A percentile compares a stretch with the other conserved stretches of the same genome.
Evolutionary conservation across 139 green algal species (phyloP).

Genomic region (Dunaliella sp.): DNA sequence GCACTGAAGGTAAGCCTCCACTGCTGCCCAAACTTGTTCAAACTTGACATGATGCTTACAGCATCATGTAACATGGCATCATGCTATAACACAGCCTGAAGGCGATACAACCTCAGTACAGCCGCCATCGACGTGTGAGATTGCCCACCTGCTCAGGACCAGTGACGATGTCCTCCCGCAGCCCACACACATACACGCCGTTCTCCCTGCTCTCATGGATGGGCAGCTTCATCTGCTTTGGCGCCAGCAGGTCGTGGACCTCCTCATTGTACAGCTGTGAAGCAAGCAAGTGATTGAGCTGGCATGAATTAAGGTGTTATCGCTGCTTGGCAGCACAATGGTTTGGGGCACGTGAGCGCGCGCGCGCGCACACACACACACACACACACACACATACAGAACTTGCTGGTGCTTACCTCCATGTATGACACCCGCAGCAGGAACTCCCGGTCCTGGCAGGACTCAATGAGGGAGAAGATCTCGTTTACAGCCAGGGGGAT

Average conservation of each 20-base stretch:
- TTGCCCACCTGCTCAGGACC: conserved; percentile 55
- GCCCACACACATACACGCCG: conserved; percentile 86
- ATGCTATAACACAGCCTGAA: too few species aligned
- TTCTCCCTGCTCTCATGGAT: conserved; percentile 83
- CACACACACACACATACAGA: too few species aligned
- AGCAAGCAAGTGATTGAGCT: not conserved
- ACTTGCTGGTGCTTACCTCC: too few species aligned
- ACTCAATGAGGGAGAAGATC: conserved; percentile 75
- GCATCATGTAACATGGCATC: too few species aligned
- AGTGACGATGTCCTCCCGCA: conserved; percentile 92
- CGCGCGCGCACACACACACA: too few species aligned
- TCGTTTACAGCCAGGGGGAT: conserved; percentile 79
- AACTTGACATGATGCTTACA: too few species aligned
- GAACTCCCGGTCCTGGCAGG: conserved; percentile 76
- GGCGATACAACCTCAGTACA: too few species aligned
- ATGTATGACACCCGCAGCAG: conserved; percentile 96
- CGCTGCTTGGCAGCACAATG: not conserved
- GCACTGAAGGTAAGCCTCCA: too few species aligned
- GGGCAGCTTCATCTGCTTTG: conserved; percentile 74
- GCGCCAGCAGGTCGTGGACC: conserved; percentile 89
- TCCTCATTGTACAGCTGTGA: conserved; percentile 98
- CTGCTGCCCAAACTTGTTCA: too few species aligned
- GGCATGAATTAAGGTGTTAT: not conserved
- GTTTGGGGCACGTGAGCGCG: too few species aligned
- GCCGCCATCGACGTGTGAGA: too few species aligned